Evolutionary conservation across 169 alveolate genomes (phyloP).

Genomic region (Toxoplasma gondii): DNA sequence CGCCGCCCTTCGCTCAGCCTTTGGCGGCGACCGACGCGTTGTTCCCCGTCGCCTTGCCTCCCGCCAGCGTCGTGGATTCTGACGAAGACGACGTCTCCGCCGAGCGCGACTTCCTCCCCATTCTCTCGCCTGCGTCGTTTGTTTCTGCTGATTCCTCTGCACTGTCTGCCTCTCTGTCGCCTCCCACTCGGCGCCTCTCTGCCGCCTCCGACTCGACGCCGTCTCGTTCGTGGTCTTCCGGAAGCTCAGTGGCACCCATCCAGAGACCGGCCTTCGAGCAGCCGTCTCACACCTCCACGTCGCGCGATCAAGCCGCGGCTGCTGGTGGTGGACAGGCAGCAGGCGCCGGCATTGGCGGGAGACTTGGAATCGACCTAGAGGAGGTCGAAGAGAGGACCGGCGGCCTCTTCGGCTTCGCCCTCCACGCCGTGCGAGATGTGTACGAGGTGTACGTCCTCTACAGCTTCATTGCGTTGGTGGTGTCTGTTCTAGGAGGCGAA

Average conservation of each 20-base stretch:
- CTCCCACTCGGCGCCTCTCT: not conserved
- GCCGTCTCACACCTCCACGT: not conserved
- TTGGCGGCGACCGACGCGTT: not conserved
- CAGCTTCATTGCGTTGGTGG: not conserved
- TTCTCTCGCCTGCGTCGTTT: not conserved
- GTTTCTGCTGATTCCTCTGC: not conserved
- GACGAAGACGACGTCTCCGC: not conserved
- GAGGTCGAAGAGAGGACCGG: not conserved
- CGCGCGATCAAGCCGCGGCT: not conserved
- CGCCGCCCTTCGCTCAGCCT: not conserved
- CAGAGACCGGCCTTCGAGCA: not conserved
- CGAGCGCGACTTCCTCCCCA: not conserved
- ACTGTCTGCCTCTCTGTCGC: not conserved
- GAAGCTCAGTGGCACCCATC: not conserved
- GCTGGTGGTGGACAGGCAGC: not conserved
- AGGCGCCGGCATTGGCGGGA: not conserved
- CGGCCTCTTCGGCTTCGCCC: not conserved
- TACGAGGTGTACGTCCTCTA: conserved; percentile 38
- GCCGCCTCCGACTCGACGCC: not conserved
- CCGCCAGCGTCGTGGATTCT: not conserved
- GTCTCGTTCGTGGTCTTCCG: not conserved
- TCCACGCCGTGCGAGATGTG: not conserved
- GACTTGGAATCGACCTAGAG: not conserved
- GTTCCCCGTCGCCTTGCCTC: not conserved
- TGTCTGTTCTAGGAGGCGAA: conserved; percentile 26